Evolutionary conservation across 495 filamentous ascomycete species (phyloP).

Genomic region (Penicillium soppii): DNA sequence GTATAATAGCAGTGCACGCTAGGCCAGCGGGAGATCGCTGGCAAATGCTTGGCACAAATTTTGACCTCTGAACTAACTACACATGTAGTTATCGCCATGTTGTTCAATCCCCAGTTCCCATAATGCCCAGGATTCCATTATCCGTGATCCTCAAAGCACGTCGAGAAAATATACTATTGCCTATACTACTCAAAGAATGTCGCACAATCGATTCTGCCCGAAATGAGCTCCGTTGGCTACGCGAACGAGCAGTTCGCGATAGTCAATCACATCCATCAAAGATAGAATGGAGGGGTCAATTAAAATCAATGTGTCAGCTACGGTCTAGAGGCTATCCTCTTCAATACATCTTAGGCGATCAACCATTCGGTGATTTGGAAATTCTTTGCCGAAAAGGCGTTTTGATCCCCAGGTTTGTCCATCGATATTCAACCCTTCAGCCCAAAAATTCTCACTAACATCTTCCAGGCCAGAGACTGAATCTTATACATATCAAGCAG

Average conservation of each 20-base stretch:
- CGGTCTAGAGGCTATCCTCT: constrained; percentile 70
- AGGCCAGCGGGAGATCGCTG: neutral
- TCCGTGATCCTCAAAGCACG: constrained; percentile 57
- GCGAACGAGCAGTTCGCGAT: constrained; percentile 53
- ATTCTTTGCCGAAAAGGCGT: constrained; percentile 75
- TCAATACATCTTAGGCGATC: constrained; percentile 86
- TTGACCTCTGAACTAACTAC: too few relatives aligned
- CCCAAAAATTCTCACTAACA: neutral
- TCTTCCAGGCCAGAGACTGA: constrained; percentile 65
- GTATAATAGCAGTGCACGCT: too few relatives aligned
- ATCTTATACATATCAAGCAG: constrained; percentile 59
- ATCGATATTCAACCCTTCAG: too few relatives aligned
- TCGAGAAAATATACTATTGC: constrained; percentile 56
- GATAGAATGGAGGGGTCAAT: constrained; percentile 27
- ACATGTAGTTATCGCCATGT: too few relatives aligned
- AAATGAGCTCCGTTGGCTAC: constrained; percentile 87
- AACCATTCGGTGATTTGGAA: constrained; percentile 82
- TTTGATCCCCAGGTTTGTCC: constrained; percentile 74
- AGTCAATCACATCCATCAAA: constrained; percentile 7
- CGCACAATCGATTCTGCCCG: constrained; percentile 63
- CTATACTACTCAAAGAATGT: constrained; percentile 66
- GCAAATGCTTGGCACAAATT: constrained; percentile 1
- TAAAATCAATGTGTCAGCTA: constrained; percentile 52
- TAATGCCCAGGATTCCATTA: constrained; percentile 76
- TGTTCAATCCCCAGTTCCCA: neutral